A percentile compares a stretch with the other conserved stretches of the same genome.
Conservation (phyloP, 495 filamentous ascomycete genomes). For the Articulospora tetracladia region DNA sequence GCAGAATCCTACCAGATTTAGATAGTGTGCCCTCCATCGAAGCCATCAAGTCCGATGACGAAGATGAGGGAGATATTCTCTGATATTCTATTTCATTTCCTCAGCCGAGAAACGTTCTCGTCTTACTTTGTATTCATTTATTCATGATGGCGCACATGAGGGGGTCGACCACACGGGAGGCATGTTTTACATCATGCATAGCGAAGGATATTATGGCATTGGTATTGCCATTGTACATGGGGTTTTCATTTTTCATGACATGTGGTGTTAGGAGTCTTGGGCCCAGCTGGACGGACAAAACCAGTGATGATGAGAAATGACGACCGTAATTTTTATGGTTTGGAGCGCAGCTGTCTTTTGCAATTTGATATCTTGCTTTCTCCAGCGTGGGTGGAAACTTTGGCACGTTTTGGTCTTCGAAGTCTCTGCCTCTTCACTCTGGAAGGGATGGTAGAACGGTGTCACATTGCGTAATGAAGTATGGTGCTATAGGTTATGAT, state of each 20-base stretch:
- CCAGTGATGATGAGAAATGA: neutral
- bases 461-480: neutral
- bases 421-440: too few relatives aligned
- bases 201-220: neutral
- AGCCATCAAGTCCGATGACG: slow-evolving; percentile 15
- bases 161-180: neutral
- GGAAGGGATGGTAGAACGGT: neutral
- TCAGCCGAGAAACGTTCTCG: too few relatives aligned
- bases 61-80: neutral
- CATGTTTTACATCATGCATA: neutral
- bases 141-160: neutral
- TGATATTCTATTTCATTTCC: neutral
- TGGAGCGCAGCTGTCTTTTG: neutral
- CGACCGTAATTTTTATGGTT: neutral
- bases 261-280: neutral
- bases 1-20: slow-evolving; percentile 67
- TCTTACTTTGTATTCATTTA: too few relatives aligned
- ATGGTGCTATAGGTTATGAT: neutral
- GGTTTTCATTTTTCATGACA: neutral
- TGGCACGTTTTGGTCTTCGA: neutral
- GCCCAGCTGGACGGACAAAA: neutral
- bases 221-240: neutral
- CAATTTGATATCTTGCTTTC: neutral
- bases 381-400: neutral
- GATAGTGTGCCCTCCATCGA: slow-evolving; percentile 36